Evolutionary conservation across 179 eudicot species (phyloP).

Genomic region (Carnegiea gigantea): DNA sequence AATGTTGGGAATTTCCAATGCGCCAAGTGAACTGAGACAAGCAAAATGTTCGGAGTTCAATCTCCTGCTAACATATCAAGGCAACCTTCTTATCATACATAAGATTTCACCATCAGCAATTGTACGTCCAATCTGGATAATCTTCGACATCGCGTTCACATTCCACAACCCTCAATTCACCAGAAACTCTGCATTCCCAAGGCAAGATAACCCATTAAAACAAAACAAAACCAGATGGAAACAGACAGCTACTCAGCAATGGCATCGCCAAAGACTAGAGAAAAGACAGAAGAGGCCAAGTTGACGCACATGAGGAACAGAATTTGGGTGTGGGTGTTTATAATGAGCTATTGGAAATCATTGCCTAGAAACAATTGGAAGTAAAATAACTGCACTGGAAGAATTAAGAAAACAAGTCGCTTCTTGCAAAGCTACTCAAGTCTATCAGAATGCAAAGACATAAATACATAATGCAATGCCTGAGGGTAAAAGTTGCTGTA

Average conservation of each 20-base stretch:
- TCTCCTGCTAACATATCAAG: conserved; percentile 23
- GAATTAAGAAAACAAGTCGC: background rate
- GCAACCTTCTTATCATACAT: conserved; percentile 29
- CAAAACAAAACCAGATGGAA: background rate
- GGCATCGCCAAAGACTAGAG: background rate
- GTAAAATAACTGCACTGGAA: background rate
- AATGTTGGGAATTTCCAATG: conserved; percentile 33
- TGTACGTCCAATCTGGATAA: conserved; percentile 28
- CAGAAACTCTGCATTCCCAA: conserved; percentile 29
- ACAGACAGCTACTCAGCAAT: background rate
- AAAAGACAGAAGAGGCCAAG: background rate
- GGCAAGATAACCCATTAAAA: conserved; percentile 1
- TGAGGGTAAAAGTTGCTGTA: too few relatives aligned
- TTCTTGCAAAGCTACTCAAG: too few relatives aligned
- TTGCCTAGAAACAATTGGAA: too few relatives aligned
- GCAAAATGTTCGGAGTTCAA: conserved; percentile 27
- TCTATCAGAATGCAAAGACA: too few relatives aligned
- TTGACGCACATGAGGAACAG: background rate
- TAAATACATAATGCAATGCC: too few relatives aligned
- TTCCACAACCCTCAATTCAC: conserved; percentile 25
- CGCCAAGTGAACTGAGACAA: conserved; percentile 30
- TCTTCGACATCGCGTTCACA: conserved; percentile 18
- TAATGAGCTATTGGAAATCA: background rate
- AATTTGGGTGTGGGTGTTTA: background rate
- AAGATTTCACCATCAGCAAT: conserved; percentile 27